Evolutionary conservation across 2,329 filamentous ascomycete species (phyloP), one percentile per base, ranked within the genome.

Genomic region (Sclerotinia spermophila): DNA sequence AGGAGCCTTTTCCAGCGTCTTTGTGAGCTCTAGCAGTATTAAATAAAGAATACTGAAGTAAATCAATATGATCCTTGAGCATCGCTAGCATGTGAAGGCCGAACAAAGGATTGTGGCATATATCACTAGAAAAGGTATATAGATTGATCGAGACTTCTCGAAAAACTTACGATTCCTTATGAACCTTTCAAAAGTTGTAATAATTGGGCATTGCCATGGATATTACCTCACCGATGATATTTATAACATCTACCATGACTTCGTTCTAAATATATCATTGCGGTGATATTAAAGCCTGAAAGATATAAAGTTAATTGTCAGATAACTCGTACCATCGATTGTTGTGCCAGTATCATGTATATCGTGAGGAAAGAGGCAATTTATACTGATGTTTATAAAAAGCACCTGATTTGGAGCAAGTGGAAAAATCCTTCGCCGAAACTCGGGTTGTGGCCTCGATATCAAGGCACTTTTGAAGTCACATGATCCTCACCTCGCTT

Each of bases 401-500:
- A 17, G 7, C 56, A 59, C 6, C 33, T 40, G 2, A 35, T n/a
- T 33, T 19, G 19, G 24, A 51, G 44, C 15, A 21, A 38, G 61
- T 65, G 61, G 44, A 53, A 33, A 40, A 53, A 51, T 40, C 44
- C n/a, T 65, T 65, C 62, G 62, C 45, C 62, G 62, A 66, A 55
- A 53, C 33, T 66, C 62, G 33, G 45, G 45, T 66, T 30, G 33
- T 30, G 15, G 51, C 65, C 65, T 67, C 17, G 6, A 10, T 30
- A 24, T 30, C 8, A 40, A 69, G 67, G 67, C 67, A n/a, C 11
- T 11, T 6, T 7, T 8, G 0, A 24, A 15, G 35, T 69, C 67
- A 69, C 67, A 61, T 69, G 67, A 44, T 64, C n/a, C 5, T 15
- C 51, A 69, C 70, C 55, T 72, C 71, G 67, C 67, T 72, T 72